Percentiles rank a stretch among this genome's conserved stretches.
Evolutionary conservation across 441 rosid species (phyloP).

Genomic region (Pelargonium hybrid): DNA sequence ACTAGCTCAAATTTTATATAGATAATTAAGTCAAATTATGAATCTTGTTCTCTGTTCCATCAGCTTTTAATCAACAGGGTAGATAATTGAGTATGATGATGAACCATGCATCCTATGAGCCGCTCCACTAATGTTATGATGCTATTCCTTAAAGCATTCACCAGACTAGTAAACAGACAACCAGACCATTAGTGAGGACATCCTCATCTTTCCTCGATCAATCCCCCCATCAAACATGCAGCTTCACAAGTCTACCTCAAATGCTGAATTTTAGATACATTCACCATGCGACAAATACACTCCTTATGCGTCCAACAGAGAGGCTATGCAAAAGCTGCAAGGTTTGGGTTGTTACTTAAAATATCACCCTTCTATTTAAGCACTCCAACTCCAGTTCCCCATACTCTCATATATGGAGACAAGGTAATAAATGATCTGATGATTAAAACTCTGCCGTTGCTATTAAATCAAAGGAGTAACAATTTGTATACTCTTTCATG

Average conservation of each 20-base stretch:
- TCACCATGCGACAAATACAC: not conserved
- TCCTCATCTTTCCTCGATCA: not conserved
- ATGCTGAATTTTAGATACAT: not conserved
- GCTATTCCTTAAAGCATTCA: not conserved
- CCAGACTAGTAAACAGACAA: not conserved
- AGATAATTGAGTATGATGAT: not conserved
- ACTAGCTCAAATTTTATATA: not conserved
- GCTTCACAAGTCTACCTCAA: not conserved
- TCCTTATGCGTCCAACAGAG: not conserved
- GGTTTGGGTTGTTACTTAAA: not conserved
- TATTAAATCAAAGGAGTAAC: not conserved
- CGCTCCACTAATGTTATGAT: not conserved
- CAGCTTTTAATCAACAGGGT: not conserved
- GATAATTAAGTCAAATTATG: not conserved
- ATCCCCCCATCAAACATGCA: not conserved
- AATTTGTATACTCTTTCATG: not conserved
- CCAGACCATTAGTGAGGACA: not conserved
- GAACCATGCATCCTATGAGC: not conserved
- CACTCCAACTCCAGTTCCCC: not conserved
- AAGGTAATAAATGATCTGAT: conserved; percentile 1
- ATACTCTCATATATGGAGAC: conserved; percentile 1
- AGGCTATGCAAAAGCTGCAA: not conserved
- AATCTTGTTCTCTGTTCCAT: not conserved
- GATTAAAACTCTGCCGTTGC: not conserved
- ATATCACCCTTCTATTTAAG: not conserved